phyloP scores from a whole-genome alignment of 805 yeast genomes.

The Candida koratica region DNA sequence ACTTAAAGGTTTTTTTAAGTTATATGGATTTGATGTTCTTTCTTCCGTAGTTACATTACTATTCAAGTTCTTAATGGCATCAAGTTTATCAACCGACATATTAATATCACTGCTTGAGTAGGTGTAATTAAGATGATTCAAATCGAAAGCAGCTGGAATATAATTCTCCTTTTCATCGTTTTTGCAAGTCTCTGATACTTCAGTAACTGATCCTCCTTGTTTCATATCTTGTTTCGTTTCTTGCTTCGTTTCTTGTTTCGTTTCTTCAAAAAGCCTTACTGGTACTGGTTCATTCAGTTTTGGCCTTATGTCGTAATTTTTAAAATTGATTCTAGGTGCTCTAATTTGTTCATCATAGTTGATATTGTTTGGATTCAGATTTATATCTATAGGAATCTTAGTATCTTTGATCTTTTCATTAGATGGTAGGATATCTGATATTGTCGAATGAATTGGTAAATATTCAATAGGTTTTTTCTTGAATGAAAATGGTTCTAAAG shows the following conservation, averaged over 20 bases:
- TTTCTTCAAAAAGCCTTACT: background rate
- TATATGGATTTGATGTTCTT: constrained; percentile 33
- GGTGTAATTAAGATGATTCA: constrained; percentile 18
- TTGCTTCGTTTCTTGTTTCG: background rate
- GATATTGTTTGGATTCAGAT: constrained; percentile 17
- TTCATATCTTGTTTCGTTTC: background rate
- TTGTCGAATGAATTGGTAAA: constrained; percentile 20
- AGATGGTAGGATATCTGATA: constrained; percentile 24
- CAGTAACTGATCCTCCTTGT: background rate
- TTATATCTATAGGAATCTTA: background rate
- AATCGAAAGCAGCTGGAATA: constrained; percentile 46
- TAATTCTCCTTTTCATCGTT: constrained; percentile 3
- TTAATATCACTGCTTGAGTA: constrained; percentile 12
- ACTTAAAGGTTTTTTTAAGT: constrained; percentile 44
- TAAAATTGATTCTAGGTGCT: constrained; percentile 42
- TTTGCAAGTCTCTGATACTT: too few relatives aligned
- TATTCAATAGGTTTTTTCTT: constrained; percentile 26
- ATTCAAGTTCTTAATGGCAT: constrained; percentile 22
- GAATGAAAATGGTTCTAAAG: constrained; percentile 26
- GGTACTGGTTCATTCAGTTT: background rate
- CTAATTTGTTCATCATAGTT: constrained; percentile 53
- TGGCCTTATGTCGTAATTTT: constrained; percentile 4
- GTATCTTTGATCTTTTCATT: constrained; percentile 1
- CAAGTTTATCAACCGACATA: constrained; percentile 11
- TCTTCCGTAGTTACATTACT: constrained; percentile 21